Evolutionary conservation across 805 yeast species (phyloP).

Genomic region (Candida boidinii): DNA sequence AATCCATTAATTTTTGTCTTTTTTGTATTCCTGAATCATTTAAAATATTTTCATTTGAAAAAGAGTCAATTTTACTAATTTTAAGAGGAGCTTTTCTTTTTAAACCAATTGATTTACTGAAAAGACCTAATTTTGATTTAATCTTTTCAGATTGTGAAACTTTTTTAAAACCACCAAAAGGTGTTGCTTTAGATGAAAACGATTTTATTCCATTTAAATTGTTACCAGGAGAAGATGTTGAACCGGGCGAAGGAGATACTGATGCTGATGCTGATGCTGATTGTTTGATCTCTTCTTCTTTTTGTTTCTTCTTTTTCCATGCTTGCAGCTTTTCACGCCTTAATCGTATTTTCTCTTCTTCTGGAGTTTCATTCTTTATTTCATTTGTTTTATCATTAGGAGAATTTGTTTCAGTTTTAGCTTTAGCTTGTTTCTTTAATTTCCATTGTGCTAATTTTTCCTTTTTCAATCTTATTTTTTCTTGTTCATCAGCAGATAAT

Average conservation of each 20-base stretch:
- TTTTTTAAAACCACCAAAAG: too few relatives aligned
- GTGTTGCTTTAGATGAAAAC: too few relatives aligned
- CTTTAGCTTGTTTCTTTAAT: not conserved
- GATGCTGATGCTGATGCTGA: not conserved
- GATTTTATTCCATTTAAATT: too few relatives aligned
- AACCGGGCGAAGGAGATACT: slow-evolving; percentile 1
- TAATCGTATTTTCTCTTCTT: slow-evolving; percentile 27
- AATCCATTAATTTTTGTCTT: not conserved
- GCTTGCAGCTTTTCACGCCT: slow-evolving; percentile 47
- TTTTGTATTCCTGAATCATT: not conserved
- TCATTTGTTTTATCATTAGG: not conserved
- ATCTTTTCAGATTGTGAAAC: too few relatives aligned
- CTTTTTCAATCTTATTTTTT: too few relatives aligned
- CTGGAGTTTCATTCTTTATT: slow-evolving; percentile 3
- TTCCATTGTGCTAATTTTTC: not conserved
- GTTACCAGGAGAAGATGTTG: too few relatives aligned
- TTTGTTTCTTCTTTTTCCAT: slow-evolving; percentile 52
- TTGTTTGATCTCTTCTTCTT: slow-evolving; percentile 8
- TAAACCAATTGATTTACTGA: not conserved
- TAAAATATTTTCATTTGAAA: slow-evolving; percentile 1
- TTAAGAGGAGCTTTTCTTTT: not conserved
- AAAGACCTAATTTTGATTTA: too few relatives aligned
- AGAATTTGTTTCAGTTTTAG: not conserved
- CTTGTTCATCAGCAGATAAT: too few relatives aligned
- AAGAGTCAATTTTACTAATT: not conserved